Conservation (phyloP, 2,329 filamentous ascomycete species). For the Blumeriella jaapii region DNA sequence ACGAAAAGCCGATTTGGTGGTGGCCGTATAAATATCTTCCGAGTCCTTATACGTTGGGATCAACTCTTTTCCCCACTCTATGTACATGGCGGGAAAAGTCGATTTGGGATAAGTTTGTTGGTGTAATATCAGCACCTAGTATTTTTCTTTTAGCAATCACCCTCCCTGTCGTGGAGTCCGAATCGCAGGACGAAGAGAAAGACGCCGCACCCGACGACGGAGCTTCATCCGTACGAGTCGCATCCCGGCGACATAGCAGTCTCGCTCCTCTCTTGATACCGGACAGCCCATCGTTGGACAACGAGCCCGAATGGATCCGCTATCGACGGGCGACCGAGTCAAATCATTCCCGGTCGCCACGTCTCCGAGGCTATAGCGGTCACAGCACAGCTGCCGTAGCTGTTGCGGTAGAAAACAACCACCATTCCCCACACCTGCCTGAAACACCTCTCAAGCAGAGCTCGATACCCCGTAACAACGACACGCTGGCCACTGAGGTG, state of each 20-base stretch:
- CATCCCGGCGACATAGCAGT: constrained; percentile 11
- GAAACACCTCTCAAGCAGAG: constrained; percentile 10
- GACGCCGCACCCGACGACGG: constrained; percentile 11
- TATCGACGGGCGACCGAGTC: constrained; percentile 38
- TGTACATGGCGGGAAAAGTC: constrained; percentile 71
- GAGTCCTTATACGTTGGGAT: constrained; percentile 55
- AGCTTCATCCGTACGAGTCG: constrained; percentile 4
- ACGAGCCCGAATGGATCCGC: constrained; percentile 47
- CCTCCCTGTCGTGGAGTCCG: constrained; percentile 75
- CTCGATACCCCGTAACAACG: constrained; percentile 6
- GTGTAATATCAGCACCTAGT: constrained; percentile 73
- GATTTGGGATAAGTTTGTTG: constrained; percentile 75
- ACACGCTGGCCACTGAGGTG: constrained; percentile 1
- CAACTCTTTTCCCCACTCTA: constrained; percentile 78
- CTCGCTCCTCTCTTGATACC: constrained; percentile 15
- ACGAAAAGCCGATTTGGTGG: constrained; percentile 45
- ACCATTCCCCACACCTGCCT: constrained; percentile 18
- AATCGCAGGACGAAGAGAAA: constrained; percentile 38
- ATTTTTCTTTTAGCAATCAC: constrained; percentile 86
- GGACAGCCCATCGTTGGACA: constrained; percentile 21
- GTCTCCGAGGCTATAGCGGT: constrained; percentile 19
- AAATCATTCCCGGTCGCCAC: constrained; percentile 20
- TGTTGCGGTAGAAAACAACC: constrained; percentile 21
- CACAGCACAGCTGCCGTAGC: constrained; percentile 28
- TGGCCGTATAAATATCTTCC: constrained; percentile 73